A percentile compares a stretch with the other conserved stretches of the same genome.
Conservation (phyloP, 768 basidiomycete genomes). For the Ephemerocybe angulata region DNA sequence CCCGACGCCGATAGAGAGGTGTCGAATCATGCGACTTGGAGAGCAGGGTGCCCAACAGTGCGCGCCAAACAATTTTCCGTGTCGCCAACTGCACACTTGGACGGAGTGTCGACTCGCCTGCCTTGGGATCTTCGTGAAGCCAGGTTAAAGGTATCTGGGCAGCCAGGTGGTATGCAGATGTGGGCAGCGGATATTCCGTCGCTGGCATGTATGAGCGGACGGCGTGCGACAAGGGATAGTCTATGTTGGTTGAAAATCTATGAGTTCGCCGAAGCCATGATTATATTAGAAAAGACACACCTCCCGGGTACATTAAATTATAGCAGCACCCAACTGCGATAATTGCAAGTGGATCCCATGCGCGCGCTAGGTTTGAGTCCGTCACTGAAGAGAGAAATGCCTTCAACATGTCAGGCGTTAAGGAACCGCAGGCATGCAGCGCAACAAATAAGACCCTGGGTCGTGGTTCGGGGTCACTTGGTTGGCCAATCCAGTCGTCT, state of each 20-base stretch:
- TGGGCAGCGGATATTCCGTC: conserved; percentile 30
- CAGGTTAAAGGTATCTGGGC: conserved; percentile 68
- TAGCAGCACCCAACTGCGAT: conserved; percentile 79
- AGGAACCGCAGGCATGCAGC: conserved; percentile 73
- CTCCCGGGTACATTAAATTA: conserved; percentile 57
- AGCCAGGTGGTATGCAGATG: conserved; percentile 64
- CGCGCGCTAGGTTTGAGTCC: not conserved
- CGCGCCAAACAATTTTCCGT: conserved; percentile 71
- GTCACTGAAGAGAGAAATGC: conserved; percentile 35
- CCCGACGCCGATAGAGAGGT: not conserved
- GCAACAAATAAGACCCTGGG: conserved; percentile 60
- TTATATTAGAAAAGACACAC: conserved; percentile 26
- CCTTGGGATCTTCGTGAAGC: conserved; percentile 28
- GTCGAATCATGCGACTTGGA: conserved; percentile 1
- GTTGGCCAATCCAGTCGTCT: conserved; percentile 48
- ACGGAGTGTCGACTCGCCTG: conserved; percentile 17
- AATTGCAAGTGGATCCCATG: conserved; percentile 51
- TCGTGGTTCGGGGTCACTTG: not conserved
- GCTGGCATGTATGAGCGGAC: conserved; percentile 30
- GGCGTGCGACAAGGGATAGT: conserved; percentile 51
- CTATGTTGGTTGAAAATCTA: conserved; percentile 42
- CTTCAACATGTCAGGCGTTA: conserved; percentile 64
- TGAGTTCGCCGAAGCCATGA: not conserved
- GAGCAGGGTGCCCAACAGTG: conserved; percentile 39
- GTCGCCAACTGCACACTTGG: conserved; percentile 47